These are phyloP conservation scores for Microbotryomycetes sp. DNA, from an alignment of 1,284 basidiomycete species.

Conservation along the genomic window DNA sequence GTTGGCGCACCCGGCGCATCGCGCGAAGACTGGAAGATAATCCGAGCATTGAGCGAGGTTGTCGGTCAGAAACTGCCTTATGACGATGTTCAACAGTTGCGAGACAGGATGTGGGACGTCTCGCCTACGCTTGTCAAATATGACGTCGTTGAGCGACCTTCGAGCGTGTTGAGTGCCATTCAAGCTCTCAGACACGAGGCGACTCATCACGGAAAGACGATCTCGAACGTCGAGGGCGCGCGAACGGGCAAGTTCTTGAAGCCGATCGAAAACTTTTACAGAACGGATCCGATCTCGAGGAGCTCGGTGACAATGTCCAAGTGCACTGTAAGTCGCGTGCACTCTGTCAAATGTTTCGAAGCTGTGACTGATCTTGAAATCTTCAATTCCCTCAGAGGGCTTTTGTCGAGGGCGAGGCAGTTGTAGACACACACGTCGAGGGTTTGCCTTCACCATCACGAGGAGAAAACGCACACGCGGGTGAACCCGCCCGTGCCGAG, in stretches of 20 bases:
- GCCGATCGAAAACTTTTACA: slow-evolving; percentile 89
- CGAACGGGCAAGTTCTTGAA: slow-evolving; percentile 61
- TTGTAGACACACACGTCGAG: not conserved
- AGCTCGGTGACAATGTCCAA: slow-evolving; percentile 37
- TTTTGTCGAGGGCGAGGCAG: not conserved
- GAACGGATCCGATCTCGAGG: slow-evolving; percentile 65
- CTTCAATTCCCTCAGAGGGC: too few relatives aligned
- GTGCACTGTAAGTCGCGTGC: slow-evolving; percentile 5
- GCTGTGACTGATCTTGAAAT: not conserved
- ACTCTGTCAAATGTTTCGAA: not conserved
- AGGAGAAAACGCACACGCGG: not conserved
- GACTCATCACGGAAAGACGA: slow-evolving; percentile 45
- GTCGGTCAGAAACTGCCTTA: slow-evolving; percentile 70
- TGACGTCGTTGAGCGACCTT: slow-evolving; percentile 73
- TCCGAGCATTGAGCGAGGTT: slow-evolving; percentile 90
- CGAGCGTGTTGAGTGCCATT: slow-evolving; percentile 56
- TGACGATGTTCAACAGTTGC: slow-evolving; percentile 75
- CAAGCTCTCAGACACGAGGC: slow-evolving; percentile 53
- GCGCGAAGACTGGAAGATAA: slow-evolving; percentile 98
- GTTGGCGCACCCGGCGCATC: slow-evolving; percentile 92
- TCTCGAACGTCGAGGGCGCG: slow-evolving; percentile 51
- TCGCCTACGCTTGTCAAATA: slow-evolving; percentile 85
- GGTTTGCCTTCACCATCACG: not conserved
- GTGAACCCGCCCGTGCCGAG: not conserved
- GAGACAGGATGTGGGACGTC: slow-evolving; percentile 96